Evolutionary conservation across 306 rosid species (phyloP).

Genomic region (Cucurbita ficifolia): DNA sequence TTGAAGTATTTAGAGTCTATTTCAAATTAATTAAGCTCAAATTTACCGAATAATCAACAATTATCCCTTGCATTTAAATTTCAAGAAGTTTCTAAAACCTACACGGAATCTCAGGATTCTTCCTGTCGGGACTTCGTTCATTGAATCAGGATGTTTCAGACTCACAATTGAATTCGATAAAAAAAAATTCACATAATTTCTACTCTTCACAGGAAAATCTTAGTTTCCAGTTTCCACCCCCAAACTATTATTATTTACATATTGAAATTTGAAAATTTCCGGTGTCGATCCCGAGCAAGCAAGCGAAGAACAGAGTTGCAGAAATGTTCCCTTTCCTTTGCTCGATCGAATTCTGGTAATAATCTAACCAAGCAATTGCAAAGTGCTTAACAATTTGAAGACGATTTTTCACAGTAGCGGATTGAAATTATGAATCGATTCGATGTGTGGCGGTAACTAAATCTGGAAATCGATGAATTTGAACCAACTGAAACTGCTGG

Average conservation of each 20-base stretch:
- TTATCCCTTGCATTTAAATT: no score
- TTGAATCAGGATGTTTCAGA: neutral
- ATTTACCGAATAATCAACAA: no score
- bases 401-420: slow-evolving; percentile 1
- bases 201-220: no score
- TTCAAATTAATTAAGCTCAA: no score
- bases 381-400: slow-evolving; percentile 8
- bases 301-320: neutral
- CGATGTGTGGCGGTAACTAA: neutral
- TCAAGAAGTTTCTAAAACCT: no score
- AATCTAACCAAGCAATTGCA: no score
- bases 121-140: neutral
- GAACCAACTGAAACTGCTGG: slow-evolving; percentile 40
- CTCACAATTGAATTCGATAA: no score
- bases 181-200: neutral
- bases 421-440: neutral
- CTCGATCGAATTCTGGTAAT: neutral
- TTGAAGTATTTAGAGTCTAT: no score
- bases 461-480: slow-evolving; percentile 43
- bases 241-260: neutral
- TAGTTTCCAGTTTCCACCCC: no score
- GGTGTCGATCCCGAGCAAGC: neutral
- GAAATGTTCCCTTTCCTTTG: neutral
- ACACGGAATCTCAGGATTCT: neutral
- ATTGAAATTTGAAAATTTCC: neutral